Evolutionary conservation across 2,329 filamentous ascomycete genomes (phyloP).

Genomic region (Elsinoe batatas): DNA sequence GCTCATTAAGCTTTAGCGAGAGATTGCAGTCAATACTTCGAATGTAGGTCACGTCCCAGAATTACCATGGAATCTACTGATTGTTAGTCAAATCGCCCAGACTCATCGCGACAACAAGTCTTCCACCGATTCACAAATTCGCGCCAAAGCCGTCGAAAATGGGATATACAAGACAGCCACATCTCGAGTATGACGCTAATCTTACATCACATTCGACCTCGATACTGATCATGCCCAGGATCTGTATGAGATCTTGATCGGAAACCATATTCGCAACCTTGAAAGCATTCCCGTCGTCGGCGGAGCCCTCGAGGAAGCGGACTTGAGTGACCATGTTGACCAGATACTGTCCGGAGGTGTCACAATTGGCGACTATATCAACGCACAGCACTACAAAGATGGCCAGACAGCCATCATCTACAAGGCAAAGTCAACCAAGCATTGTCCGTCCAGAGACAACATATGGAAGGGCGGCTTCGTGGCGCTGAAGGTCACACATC

Average conservation of each 20-base stretch:
- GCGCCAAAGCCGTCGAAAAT: slow-evolving; percentile 12
- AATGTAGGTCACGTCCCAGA: slow-evolving; percentile 1
- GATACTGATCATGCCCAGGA: background rate
- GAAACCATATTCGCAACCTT: background rate
- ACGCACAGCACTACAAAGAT: slow-evolving; percentile 47
- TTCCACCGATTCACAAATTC: background rate
- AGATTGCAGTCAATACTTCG: slow-evolving; percentile 13
- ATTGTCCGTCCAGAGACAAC: slow-evolving; percentile 17
- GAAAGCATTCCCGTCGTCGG: background rate
- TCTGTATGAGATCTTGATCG: slow-evolving; percentile 25
- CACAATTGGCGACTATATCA: slow-evolving; percentile 46
- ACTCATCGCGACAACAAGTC: background rate
- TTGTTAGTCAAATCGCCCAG: slow-evolving; percentile 11
- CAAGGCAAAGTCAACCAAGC: slow-evolving; percentile 43
- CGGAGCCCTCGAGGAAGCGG: slow-evolving; percentile 19
- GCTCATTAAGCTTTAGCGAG: slow-evolving; percentile 13
- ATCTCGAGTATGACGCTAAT: background rate
- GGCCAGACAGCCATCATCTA: slow-evolving; percentile 82
- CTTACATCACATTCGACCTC: background rate
- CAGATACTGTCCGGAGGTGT: slow-evolving; percentile 27
- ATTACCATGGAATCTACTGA: background rate
- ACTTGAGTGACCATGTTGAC: slow-evolving; percentile 23
- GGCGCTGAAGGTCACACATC: slow-evolving; percentile 79
- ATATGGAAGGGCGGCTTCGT: slow-evolving; percentile 30
- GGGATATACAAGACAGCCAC: slow-evolving; percentile 1